A percentile compares a stretch with the other conserved stretches of the same genome.
Conservation (phyloP, 2,329 filamentous ascomycete species). For the Thielaviopsis euricoi region DNA sequence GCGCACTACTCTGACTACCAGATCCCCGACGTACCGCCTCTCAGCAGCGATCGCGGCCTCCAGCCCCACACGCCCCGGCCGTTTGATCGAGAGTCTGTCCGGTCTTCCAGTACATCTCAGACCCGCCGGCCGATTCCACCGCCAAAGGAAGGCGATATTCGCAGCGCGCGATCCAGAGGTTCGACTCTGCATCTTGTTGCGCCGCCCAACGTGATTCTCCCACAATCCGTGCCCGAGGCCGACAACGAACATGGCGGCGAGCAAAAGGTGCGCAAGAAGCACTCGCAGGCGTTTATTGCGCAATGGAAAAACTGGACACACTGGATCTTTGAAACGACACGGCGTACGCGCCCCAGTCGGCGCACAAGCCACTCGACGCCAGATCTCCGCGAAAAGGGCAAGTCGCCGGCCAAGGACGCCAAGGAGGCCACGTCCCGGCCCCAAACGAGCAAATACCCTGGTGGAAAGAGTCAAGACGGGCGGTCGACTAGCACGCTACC, state of each 20-base stretch:
- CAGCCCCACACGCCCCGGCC: conserved; percentile 42
- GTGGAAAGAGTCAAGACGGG: conserved; percentile 10
- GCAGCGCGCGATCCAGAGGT: conserved; percentile 56
- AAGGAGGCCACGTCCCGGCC: conserved; percentile 41
- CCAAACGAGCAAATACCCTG: conserved; percentile 35
- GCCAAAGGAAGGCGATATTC: conserved; percentile 61
- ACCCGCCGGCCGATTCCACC: conserved; percentile 63
- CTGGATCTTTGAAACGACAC: conserved; percentile 43
- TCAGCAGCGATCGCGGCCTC: conserved; percentile 31
- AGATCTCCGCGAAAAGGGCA: conserved; percentile 35
- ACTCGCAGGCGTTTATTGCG: conserved; percentile 40
- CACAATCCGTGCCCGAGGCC: conserved; percentile 15
- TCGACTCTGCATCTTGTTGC: conserved; percentile 80
- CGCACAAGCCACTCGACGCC: conserved; percentile 41
- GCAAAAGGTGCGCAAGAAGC: conserved; percentile 37
- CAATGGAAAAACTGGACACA: conserved; percentile 50
- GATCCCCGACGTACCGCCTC: conserved; percentile 57
- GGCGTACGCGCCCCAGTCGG: conserved; percentile 32
- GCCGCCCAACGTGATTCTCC: conserved; percentile 34
- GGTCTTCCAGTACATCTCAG: conserved; percentile 61
- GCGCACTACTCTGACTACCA: conserved; percentile 47
- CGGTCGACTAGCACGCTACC: conserved; percentile 28
- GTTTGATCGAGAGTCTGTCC: conserved; percentile 61
- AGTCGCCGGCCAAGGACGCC: conserved; percentile 15
- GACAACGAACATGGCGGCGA: conserved; percentile 15